A percentile compares a stretch with the other conserved stretches of the same genome.
Evolutionary conservation across 345 rosid species (phyloP).

Genomic region (Raphanus sativus): DNA sequence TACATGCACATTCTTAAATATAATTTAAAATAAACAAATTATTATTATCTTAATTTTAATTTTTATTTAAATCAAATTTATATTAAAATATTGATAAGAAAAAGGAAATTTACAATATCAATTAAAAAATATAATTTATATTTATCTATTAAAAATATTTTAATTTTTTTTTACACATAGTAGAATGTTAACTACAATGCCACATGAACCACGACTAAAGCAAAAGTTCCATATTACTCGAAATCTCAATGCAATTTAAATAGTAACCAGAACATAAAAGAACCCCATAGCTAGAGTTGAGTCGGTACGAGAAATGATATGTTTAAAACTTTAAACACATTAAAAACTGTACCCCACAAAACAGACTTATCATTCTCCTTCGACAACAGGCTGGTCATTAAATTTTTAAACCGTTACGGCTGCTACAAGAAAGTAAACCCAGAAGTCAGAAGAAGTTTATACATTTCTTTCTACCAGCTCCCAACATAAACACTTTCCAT

Average conservation of each 20-base stretch:
- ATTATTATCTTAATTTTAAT: no score
- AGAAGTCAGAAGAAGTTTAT: neutral
- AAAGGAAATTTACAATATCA: no score
- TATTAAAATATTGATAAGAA: no score
- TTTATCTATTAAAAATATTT: no score
- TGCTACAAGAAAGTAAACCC: neutral
- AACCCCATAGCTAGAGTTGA: neutral
- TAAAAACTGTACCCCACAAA: neutral
- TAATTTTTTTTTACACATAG: no score
- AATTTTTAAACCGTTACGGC: neutral
- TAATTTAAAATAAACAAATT: no score
- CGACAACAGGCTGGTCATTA: neutral
- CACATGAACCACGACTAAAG: neutral
- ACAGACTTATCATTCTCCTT: neutral
- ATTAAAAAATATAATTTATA: no score
- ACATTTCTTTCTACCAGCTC: neutral
- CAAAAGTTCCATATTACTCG: neutral
- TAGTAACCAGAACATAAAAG: neutral
- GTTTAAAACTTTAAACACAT: neutral
- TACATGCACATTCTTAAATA: no score
- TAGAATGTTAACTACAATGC: neutral
- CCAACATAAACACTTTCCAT: neutral
- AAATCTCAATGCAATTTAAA: neutral
- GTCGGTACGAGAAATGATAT: neutral
- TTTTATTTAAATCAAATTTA: no score